Evolutionary conservation across 345 rosid species (phyloP), one percentile per base, ranked within the genome.

Genomic region (Cardamine chenopodiifolia): DNA sequence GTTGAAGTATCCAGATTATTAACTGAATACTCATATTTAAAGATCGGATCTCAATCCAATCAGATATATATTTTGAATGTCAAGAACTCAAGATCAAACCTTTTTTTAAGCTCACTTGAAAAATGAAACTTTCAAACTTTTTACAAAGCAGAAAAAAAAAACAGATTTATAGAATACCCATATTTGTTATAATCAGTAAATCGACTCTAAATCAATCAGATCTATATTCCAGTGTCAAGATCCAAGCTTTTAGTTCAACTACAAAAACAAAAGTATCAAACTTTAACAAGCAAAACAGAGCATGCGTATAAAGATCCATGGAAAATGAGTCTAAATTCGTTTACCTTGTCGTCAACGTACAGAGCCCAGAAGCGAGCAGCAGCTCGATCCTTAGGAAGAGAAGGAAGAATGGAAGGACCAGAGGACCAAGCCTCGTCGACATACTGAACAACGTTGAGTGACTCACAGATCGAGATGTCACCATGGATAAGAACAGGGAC

Each of bases 401-500:
- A 80, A 13, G 93, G 96, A 14, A 89, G 89, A 31, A 91, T 82
- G 2, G 89, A 68, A 11, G 87, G 90, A 23, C 54, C 77, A 4
- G 87, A 70, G 32, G 93, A 48, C 93, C 96, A 91, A 29, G 56
- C 71, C 69, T 88, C 97, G 11, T 91, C 91, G 12, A 91, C 53
- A 66, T 89, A 91, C 45, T 89, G 78, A 8, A 91, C 91, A 52
- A 88, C 86, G 31, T 86, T 42, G 35, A 86, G 89, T 26, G 96
- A 87, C 42, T 91, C 97, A 58, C 91, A 86, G 62, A 89, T 68
- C 2, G 86, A 80, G 26, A 78, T 81, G 6, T 77, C 91, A 1
- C 76, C 80, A n/a, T 91, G 96, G 66, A 91, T 80, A 7, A 91
- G 88, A 15, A 89, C 96, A 0, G 96, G 97, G 57, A 91, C 71